phyloP scores from a whole-genome alignment of 2,329 filamentous ascomycete species.

The Aspergillus ibericus region DNA sequence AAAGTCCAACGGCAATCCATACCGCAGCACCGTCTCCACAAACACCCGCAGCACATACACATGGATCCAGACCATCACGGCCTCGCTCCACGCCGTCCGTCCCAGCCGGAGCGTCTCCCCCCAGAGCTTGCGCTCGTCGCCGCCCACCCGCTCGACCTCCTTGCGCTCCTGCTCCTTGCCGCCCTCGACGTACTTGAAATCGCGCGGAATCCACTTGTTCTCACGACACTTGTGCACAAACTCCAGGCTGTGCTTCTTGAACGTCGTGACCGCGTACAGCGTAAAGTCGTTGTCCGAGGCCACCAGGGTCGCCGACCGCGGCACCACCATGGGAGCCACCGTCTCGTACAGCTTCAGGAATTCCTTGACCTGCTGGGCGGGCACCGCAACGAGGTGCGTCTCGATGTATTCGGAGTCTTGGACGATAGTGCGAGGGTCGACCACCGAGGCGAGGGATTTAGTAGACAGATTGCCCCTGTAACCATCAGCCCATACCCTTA shows the following conservation, averaged over 20 bases:
- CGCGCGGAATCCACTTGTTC: slow-evolving; percentile 89
- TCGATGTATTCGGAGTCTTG: slow-evolving; percentile 95
- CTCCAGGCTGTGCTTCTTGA: slow-evolving; percentile 85
- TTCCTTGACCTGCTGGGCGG: slow-evolving; percentile 76
- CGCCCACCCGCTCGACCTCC: slow-evolving; percentile 77
- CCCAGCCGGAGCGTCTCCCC: slow-evolving; percentile 85
- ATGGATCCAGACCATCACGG: slow-evolving; percentile 94
- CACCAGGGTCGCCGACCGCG: slow-evolving; percentile 77
- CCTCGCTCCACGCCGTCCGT: slow-evolving; percentile 91
- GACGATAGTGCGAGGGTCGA: slow-evolving; percentile 76
- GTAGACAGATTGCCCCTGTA: slow-evolving; percentile 85
- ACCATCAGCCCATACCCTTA: background rate
- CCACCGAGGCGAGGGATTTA: slow-evolving; percentile 86
- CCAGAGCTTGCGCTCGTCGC: slow-evolving; percentile 88
- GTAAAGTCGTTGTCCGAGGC: slow-evolving; percentile 87
- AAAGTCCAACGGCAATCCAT: slow-evolving; percentile 88
- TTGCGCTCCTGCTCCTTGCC: slow-evolving; percentile 84
- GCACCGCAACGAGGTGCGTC: slow-evolving; percentile 90
- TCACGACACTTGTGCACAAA: slow-evolving; percentile 92
- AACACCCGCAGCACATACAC: slow-evolving; percentile 89
- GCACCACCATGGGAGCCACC: slow-evolving; percentile 85
- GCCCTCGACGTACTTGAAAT: slow-evolving; percentile 90
- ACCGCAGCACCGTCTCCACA: slow-evolving; percentile 95
- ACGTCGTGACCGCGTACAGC: slow-evolving; percentile 83
- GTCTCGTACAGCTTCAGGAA: slow-evolving; percentile 90